Evolutionary conservation across 2,329 filamentous ascomycete genomes (phyloP), one percentile per base, ranked within the genome.

Genomic region (Aspergillus jensenii): DNA sequence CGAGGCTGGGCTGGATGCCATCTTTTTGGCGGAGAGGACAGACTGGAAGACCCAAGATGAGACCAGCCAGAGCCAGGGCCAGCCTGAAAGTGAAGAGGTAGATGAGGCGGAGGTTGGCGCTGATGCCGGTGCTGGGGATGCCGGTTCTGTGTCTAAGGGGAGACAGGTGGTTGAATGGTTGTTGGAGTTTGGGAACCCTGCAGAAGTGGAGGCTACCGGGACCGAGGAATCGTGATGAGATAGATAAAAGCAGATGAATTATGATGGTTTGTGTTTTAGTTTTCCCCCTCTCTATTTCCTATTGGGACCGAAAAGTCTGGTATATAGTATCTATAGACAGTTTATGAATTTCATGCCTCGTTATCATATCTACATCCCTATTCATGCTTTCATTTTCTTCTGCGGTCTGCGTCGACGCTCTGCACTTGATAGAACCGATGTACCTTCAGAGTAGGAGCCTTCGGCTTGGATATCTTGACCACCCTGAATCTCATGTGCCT

Each of bases 1-100:
- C 71, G 85, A 88, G 70, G 90, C 90, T 48, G 92, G 96, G 27
- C 90, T 96, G 67, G 89, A 93, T 66, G 86, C 89, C 3, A 79
- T 92, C 2, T 90, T 91, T 67, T 79, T 91, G 65, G 89, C 90
- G 15, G 85, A 90, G 71, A 82, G 89, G 65, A 85, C 87, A 62
- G 85, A 87, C 65, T 87, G 90, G 79, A 79, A 80, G 52, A 81
- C 86, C 6, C 85, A 89, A 3, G 69, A 68, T 25, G 43, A 58
- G 46, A 6, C 57, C 62, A 48, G 40, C 15, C 41, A 52, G 17
- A 48, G n/a, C 4, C 55, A 63, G 21, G 59, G 59, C 2, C 56
- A 65, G 56, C 62, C 47, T 6, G 62, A 63, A 54, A 47, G 40
- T 6, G 65, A 68, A 6, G 56, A 65, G 60, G 67, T 65, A 17